Conservation (phyloP, 495 filamentous ascomycete species). For the Penicillium ochrochloron region DNA sequence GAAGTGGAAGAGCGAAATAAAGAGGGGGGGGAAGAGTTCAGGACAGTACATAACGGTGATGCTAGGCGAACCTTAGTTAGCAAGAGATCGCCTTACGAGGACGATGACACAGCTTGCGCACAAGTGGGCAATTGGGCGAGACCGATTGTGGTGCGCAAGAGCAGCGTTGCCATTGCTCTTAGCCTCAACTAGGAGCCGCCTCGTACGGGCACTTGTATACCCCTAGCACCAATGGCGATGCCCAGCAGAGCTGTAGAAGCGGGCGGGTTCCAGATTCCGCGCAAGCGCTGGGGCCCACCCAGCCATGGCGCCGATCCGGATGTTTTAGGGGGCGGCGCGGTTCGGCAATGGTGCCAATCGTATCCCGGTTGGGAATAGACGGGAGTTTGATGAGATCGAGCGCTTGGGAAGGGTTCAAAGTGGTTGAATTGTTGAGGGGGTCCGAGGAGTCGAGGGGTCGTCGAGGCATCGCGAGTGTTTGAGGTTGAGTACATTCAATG, state of each 20-base stretch:
- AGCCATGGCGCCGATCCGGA: slow-evolving; percentile 11
- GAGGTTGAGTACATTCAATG: slow-evolving; percentile 6
- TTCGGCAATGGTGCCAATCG: slow-evolving; percentile 14
- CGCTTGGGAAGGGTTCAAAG: background rate
- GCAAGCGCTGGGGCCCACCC: slow-evolving; percentile 22
- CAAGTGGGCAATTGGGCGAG: slow-evolving; percentile 13
- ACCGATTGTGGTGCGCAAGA: slow-evolving; percentile 10
- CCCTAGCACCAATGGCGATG: slow-evolving; percentile 11
- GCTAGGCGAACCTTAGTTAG: slow-evolving; percentile 11
- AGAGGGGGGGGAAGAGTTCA: background rate
- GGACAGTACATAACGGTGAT: background rate
- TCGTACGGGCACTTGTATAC: slow-evolving; percentile 10
- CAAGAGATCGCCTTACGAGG: slow-evolving; percentile 10
- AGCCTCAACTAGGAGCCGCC: slow-evolving; percentile 19
- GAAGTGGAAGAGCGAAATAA: background rate
- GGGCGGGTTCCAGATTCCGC: slow-evolving; percentile 16
- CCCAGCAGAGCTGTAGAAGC: slow-evolving; percentile 1
- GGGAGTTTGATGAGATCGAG: slow-evolving; percentile 9
- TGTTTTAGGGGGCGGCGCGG: slow-evolving; percentile 12
- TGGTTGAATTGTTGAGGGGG: slow-evolving; percentile 6
- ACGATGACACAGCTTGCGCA: slow-evolving; percentile 7
- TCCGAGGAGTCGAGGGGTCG: background rate
- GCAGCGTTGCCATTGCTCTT: slow-evolving; percentile 13
- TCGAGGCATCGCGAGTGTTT: background rate
- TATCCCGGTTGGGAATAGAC: slow-evolving; percentile 8